A percentile compares a stretch with the other conserved stretches of the same genome.
phyloP scores from a whole-genome alignment of 1,139 yeast species.

The Hyphopichia fennica region DNA sequence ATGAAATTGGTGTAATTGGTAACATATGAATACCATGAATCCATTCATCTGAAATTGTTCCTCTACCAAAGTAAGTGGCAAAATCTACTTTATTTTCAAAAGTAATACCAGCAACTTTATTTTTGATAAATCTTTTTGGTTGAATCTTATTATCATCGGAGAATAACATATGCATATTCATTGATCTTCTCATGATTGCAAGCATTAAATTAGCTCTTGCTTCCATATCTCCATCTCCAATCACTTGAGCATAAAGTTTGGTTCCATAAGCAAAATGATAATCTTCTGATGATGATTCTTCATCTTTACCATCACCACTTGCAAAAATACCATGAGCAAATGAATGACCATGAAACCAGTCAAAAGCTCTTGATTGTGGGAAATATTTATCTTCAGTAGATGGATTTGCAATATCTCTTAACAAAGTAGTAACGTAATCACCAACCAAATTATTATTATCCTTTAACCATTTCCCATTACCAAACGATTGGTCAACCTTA shows the following conservation, averaged over 20 bases:
- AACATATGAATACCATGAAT: slow-evolving; percentile 51
- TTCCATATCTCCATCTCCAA: slow-evolving; percentile 36
- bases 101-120: slow-evolving; percentile 47
- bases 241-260: slow-evolving; percentile 38
- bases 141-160: slow-evolving; percentile 39
- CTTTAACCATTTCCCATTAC: slow-evolving; percentile 25
- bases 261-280: slow-evolving; percentile 46
- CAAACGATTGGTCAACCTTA: slow-evolving; percentile 44
- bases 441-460: slow-evolving; percentile 25
- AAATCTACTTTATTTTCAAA: slow-evolving; percentile 48
- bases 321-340: slow-evolving; percentile 49
- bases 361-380: slow-evolving; percentile 44
- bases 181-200: slow-evolving; percentile 40
- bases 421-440: slow-evolving; percentile 33
- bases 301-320: slow-evolving; percentile 48
- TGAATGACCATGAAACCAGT: slow-evolving; percentile 50
- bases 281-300: slow-evolving; percentile 48
- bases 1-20: slow-evolving; percentile 46
- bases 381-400: slow-evolving; percentile 31
- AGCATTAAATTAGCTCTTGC: slow-evolving; percentile 41
- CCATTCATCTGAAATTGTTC: slow-evolving; percentile 45
- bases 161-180: slow-evolving; percentile 46
- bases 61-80: slow-evolving; percentile 47
- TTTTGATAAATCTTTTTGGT: slow-evolving; percentile 36
- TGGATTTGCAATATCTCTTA: slow-evolving; percentile 46